Evolutionary conservation across 352 stramenopile species (phyloP), one percentile per base, ranked within the genome.

Genomic region (Globisporangium canariense): DNA sequence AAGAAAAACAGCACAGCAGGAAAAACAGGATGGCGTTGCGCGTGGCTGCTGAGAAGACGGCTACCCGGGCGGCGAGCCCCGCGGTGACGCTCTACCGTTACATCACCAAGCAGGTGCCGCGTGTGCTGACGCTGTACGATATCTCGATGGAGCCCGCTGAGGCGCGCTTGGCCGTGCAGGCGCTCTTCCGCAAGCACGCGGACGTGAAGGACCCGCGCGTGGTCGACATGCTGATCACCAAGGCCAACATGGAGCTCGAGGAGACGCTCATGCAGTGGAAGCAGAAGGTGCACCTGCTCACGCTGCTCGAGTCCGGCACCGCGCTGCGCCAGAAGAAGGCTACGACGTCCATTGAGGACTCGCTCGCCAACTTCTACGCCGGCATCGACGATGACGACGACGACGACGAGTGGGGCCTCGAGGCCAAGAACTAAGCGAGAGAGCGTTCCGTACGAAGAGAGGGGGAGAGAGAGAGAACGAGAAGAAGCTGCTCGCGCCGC

Each of bases 261-360:
- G 96, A 98, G 73, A 98, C 94, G 51, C 82, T 99, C 66, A 93
- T 95, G 90, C 96, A 98, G 79, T 98, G 97, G 89, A 99, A 99
- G 76, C 96, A 99, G 81, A 98, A 98, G 73, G 84, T 91, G 11
- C 96, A 99, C 71, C 80, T 99, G 54, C 36, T 98, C 16, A 88
- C 71, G 76, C 75, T 96, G 72, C 69, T 96, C 57, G 85, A 96
- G 46, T 68, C 74, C 11, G 87, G 77, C 58, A 60, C 76, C 30
- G 73, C 80, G 58, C 79, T 96, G 64, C 83, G 83, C 50, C 60
- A 72, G 34, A 52, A 75, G 58, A 83, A 81, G 67, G 71, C 72
- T 52, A 49, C 66, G 25, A 66, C 79, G 66, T 77, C 78, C 41
- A 60, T 81, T 46, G 81, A 91, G 49, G 79, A 86, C 57, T 68